Evolutionary conservation across 768 basidiomycete genomes (phyloP).

Genomic region (Serendipita vermifera): DNA sequence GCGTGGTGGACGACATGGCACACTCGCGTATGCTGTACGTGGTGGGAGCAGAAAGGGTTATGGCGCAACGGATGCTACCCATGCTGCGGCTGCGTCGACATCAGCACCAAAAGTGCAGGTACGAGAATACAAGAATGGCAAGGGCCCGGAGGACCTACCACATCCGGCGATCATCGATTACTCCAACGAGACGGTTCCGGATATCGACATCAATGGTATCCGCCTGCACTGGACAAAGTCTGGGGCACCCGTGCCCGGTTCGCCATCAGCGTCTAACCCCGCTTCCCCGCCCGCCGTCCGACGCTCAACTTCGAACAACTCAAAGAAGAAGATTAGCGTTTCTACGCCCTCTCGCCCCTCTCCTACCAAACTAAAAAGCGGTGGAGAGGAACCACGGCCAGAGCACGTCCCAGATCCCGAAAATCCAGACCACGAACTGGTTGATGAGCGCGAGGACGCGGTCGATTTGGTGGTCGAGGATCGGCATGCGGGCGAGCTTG

Average conservation of each 20-base stretch:
- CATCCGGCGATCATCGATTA: constrained; percentile 3
- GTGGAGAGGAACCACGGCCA: not conserved
- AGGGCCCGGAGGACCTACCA: not conserved
- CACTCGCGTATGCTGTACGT: constrained; percentile 7
- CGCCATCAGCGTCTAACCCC: not conserved
- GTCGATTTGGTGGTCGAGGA: constrained; percentile 83
- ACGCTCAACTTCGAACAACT: not conserved
- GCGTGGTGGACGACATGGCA: not conserved
- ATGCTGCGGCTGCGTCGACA: not conserved
- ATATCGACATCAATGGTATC: constrained; percentile 1
- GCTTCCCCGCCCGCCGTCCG: not conserved
- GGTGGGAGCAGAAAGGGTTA: constrained; percentile 33
- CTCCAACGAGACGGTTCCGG: not conserved
- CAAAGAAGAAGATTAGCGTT: not conserved
- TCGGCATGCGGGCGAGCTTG: constrained; percentile 38
- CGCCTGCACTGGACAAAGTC: not conserved
- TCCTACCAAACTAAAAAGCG: not conserved
- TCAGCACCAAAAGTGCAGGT: not conserved
- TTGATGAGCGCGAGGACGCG: constrained; percentile 39
- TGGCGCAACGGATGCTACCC: constrained; percentile 33
- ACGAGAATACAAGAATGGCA: no score
- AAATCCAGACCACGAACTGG: constrained; percentile 14
- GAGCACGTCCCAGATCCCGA: constrained; percentile 15
- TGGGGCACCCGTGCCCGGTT: not conserved
- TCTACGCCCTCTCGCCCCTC: constrained; percentile 9